Conservation (phyloP, 2,329 filamentous ascomycete genomes). For the Colletotrichum shisoi region DNA sequence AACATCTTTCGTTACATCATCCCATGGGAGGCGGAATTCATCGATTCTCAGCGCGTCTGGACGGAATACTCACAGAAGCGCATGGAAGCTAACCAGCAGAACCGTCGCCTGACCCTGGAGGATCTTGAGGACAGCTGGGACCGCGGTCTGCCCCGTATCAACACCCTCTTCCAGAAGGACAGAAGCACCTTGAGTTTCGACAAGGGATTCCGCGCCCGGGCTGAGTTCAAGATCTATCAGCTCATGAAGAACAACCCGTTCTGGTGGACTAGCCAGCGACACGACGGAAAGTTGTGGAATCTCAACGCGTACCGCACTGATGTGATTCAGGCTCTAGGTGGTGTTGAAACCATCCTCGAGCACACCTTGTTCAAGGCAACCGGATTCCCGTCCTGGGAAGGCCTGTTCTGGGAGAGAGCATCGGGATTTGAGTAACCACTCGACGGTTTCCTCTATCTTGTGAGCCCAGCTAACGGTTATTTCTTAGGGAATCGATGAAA, state of each 20-base stretch:
- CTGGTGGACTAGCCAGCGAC: constrained; percentile 98
- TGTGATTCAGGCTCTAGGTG: constrained; percentile 93
- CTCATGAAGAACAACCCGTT: constrained; percentile 99
- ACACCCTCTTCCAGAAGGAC: constrained; percentile 98
- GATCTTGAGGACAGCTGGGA: constrained; percentile 99
- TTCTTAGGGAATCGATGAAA: constrained; percentile 72
- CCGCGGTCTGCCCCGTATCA: constrained; percentile 94
- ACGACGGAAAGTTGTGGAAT: constrained; percentile 98
- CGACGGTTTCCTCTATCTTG: too few relatives aligned
- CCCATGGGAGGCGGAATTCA: constrained; percentile 98
- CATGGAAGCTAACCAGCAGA: constrained; percentile 95
- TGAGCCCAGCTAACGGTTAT: not conserved
- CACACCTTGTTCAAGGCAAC: constrained; percentile 97
- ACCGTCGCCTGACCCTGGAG: constrained; percentile 90
- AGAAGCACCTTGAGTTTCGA: constrained; percentile 96
- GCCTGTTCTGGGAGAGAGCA: constrained; percentile 85
- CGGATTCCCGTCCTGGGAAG: constrained; percentile 96
- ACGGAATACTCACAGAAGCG: constrained; percentile 99
- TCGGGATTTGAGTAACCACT: too few relatives aligned
- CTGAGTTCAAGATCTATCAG: constrained; percentile 98
- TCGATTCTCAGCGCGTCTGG: constrained; percentile 98
- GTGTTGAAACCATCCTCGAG: constrained; percentile 97
- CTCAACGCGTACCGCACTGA: constrained; percentile 95
- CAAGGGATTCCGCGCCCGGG: constrained; percentile 93
- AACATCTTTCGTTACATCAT: constrained; percentile 99